These are phyloP conservation scores for Chalciporus piperatus DNA, from an alignment of 768 basidiomycete genomes.

Conservation along the genomic window DNA sequence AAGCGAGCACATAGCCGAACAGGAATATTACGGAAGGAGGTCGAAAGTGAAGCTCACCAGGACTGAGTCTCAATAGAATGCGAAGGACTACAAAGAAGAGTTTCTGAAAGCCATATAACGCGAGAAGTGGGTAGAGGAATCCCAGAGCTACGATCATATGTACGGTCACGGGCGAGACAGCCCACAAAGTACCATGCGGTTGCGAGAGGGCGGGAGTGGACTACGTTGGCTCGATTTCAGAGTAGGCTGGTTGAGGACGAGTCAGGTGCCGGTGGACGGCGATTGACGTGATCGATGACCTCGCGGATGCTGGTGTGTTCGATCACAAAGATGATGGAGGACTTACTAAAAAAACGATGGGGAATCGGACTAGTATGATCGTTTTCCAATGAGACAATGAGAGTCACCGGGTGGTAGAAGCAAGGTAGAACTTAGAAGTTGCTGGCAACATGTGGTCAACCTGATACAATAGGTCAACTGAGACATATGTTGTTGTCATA, in stretches of 20 bases:
- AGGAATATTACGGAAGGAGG: not conserved
- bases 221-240: not conserved
- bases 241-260: not conserved
- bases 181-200: not conserved
- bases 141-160: conserved; percentile 26
- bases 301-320: not conserved
- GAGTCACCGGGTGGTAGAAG: not conserved
- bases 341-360: not conserved
- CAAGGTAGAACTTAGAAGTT: not conserved
- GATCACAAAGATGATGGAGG: not conserved
- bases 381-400: not conserved
- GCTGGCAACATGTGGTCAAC: not conserved
- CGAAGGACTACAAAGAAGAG: conserved; percentile 7
- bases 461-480: too few species aligned
- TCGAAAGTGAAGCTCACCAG: conserved; percentile 11
- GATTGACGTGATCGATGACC: not conserved
- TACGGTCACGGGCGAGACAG: not conserved
- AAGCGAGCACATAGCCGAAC: not conserved
- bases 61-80: not conserved
- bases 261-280: not conserved
- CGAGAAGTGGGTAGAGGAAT: conserved; percentile 19
- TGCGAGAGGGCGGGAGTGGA: not conserved
- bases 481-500: too few species aligned
- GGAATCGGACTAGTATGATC: not conserved
- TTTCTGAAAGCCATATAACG: conserved; percentile 16